Percentiles rank a stretch among this genome's conserved stretches.
Conservation (phyloP, 1,139 yeast species). For the Scheffersomyces segobiensis region DNA sequence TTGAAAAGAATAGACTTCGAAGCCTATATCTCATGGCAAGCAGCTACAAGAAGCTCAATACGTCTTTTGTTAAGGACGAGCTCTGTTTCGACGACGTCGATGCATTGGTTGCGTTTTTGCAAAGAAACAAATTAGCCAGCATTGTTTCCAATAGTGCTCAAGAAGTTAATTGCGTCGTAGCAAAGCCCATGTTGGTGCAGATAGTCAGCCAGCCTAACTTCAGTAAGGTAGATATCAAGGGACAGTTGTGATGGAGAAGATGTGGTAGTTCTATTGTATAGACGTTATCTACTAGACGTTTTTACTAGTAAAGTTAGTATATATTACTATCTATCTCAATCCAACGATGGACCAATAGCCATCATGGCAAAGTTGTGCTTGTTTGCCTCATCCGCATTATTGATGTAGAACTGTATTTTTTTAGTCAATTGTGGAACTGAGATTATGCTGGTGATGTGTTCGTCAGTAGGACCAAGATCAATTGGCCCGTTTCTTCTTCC, state of each 20-base stretch:
- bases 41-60: constrained; percentile 57
- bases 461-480: constrained; percentile 51
- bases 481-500: constrained; percentile 84
- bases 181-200: constrained; percentile 45
- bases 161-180: constrained; percentile 45
- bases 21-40: constrained; percentile 60
- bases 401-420: constrained; percentile 67
- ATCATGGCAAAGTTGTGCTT: constrained; percentile 65
- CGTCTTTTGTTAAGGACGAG: constrained; percentile 45
- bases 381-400: constrained; percentile 58
- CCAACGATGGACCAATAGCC: constrained; percentile 61
- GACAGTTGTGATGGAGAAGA: constrained; percentile 55
- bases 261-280: background rate
- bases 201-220: constrained; percentile 45
- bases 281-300: background rate
- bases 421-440: constrained; percentile 50
- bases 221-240: constrained; percentile 84
- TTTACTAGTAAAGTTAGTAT: background rate
- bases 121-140: constrained; percentile 35
- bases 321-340: constrained; percentile 17
- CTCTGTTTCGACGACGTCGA: constrained; percentile 44
- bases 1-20: constrained; percentile 56
- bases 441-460: constrained; percentile 46
- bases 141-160: constrained; percentile 30
- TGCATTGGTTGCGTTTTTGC: constrained; percentile 37